Base-by-base conservation (phyloP, 257 asterid genomes). In the Solanum sejunctum region DNA sequence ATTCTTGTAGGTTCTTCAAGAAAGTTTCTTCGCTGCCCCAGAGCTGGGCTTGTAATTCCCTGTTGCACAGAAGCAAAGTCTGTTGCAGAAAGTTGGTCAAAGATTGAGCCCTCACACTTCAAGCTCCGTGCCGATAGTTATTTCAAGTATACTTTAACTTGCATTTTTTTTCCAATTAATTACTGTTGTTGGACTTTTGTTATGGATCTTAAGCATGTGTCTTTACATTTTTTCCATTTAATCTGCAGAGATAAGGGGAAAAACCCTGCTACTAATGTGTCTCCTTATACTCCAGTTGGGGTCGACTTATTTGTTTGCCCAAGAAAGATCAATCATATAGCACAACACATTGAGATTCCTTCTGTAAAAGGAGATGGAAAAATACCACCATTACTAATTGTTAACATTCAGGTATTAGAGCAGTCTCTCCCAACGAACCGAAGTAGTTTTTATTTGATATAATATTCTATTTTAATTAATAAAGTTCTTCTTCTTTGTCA, bases 91-190 rank as follows among this genome's bases (percentile, higher is more conserved):
- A 91, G 93, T 63, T 94, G 98, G 98, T 93, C 98, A 43, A 84
- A 79, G 70, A 91, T 92, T 56, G 89, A 90, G 55, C 98, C 98
- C 69, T 93, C 97, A 7, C 85, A 84, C n/a, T 94, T 94, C 85
- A 93, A 92, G 88, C 95, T 94, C 63, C 97, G 97, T 54, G 98
- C 93, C 45, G 97, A 91, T 12, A 92, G 87, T 91, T 94, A 63
- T 92, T 93, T 93, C 28, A 94, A 91, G 97, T 94, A 91, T 15
- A 93, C 67, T 63, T 36, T 57, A 32, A 67, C 81, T 16, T 70
- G 47, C 79, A 49, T 41, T 63, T 57, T 45, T 36, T 0, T 36
- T 69, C 20, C 58, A 70, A 54, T 43, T 36, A 52, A 41, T 57
- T 75, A 49, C 61, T 11, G 84, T 61, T 45, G 13, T 67, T 51